Evolutionary conservation across 108 stramenopile species (phyloP), one percentile per base, ranked within the genome.

Genomic region (Aurantiochytrium sp.): DNA sequence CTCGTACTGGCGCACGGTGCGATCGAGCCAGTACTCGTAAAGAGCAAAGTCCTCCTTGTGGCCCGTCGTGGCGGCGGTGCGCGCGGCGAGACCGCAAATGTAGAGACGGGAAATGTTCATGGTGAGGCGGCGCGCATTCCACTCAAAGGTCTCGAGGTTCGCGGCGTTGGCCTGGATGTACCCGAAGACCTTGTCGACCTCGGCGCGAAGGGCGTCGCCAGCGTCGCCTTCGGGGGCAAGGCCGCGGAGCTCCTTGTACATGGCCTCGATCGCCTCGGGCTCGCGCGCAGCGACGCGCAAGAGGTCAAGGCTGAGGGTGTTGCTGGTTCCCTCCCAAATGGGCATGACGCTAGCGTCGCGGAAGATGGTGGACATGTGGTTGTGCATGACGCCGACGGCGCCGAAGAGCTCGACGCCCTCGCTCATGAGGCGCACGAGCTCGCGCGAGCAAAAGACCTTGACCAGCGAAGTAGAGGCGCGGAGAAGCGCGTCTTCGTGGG

Each of bases 391-490:
- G 45, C 73, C 73, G 2, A 81, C 73, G 6, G 73, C 73, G 1
- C 73, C 73, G 45, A 81, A 81, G 45, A 81, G 73, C 45, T 81
- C 73, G 27, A 81, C 73, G 12, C 73, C 73, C n/a, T 81, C 73
- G 45, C 73, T 81, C 73, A 81, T 81, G 8, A 81, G 73, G 24
- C 73, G 73, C n/a, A 81, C 73, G 8, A 41, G 45, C 45, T 81
- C 73, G 73, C 73, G 73, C 0, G 73, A n/a, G n/a, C 24, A 27
- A 24, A 81, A 81, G 0, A 81, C 42, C 73, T 81, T 81, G 4
- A 48, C 73, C 15, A 81, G 45, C 73, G 73, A 81, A 42, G 73
- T 81, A 41, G 45, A 3, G 6, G 45, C 73, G 39, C 73, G 73
- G 19, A 81, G 24, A 42, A 81, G 42, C 24, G 39, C 45, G 24